These are phyloP conservation scores for Sanghuangporus baumii DNA, from an alignment of 1,284 basidiomycete genomes.

Conservation along the genomic window DNA sequence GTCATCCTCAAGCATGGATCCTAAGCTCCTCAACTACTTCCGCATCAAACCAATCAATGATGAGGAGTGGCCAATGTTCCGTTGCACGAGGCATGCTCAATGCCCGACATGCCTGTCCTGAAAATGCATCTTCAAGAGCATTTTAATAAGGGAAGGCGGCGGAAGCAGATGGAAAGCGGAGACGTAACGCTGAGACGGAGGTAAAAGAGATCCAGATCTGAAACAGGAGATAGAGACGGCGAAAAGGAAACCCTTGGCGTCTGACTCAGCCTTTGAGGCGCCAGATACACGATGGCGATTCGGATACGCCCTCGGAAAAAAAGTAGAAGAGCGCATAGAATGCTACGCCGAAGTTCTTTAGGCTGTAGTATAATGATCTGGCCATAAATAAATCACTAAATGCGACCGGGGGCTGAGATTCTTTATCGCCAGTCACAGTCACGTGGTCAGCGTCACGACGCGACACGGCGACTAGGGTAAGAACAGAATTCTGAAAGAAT, in stretches of 20 bases:
- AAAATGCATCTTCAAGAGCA: too few species aligned
- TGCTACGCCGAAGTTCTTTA: neutral
- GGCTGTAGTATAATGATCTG: neutral
- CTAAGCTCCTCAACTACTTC: too few species aligned
- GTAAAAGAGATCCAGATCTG: neutral
- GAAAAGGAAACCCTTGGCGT: neutral
- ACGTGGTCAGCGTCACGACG: neutral
- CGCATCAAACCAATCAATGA: too few species aligned
- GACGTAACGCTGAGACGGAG: neutral
- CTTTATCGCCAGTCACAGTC: neutral
- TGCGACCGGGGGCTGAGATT: neutral
- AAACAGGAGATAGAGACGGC: neutral
- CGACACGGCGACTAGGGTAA: neutral
- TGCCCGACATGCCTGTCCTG: neutral
- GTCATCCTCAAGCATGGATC: too few species aligned
- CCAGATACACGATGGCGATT: neutral
- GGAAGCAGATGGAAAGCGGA: neutral
- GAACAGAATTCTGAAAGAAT: neutral
- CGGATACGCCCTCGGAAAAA: neutral
- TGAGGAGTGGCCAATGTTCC: too few species aligned
- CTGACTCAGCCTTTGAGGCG: neutral
- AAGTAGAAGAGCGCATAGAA: neutral
- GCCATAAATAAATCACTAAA: neutral
- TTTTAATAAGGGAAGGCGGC: neutral
- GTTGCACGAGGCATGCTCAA: too few species aligned